A percentile compares a stretch with the other conserved stretches of the same genome.
Evolutionary conservation across 495 filamentous ascomycete species (phyloP).

Genomic region (Lasiosphaeris hirsuta): DNA sequence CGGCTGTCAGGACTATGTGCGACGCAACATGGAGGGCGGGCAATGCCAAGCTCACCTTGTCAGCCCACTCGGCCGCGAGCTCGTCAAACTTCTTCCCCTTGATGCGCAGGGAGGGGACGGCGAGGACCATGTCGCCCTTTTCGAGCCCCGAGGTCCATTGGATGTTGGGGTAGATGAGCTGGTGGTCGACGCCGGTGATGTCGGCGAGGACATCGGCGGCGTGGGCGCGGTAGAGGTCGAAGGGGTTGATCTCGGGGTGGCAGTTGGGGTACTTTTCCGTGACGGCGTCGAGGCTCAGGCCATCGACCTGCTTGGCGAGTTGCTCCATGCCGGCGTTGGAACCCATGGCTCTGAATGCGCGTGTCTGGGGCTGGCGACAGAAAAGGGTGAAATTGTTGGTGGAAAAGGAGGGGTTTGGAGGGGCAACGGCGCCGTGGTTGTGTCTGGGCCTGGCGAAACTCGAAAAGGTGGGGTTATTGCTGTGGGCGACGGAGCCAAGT

Average conservation of each 20-base stretch:
- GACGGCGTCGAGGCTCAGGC: slow-evolving; percentile 37
- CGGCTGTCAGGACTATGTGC: background rate
- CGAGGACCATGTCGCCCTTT: slow-evolving; percentile 82
- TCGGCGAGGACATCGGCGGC: slow-evolving; percentile 69
- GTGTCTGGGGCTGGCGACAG: slow-evolving; percentile 12
- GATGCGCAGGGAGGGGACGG: slow-evolving; percentile 74
- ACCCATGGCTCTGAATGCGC: slow-evolving; percentile 26
- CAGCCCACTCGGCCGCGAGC: slow-evolving; percentile 65
- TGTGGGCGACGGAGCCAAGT: background rate
- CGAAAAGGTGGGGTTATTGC: slow-evolving; percentile 12
- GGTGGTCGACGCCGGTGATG: slow-evolving; percentile 68
- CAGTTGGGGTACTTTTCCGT: slow-evolving; percentile 50
- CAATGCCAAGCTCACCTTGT: slow-evolving; percentile 47
- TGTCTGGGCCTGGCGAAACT: slow-evolving; percentile 5
- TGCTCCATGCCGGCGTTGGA: slow-evolving; percentile 29
- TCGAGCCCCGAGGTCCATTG: slow-evolving; percentile 81
- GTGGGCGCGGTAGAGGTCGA: slow-evolving; percentile 85
- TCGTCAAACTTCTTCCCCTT: slow-evolving; percentile 79
- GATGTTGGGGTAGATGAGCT: slow-evolving; percentile 73
- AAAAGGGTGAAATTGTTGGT: slow-evolving; percentile 3
- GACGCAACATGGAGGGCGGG: background rate
- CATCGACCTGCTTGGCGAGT: slow-evolving; percentile 37
- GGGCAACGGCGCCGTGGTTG: slow-evolving; percentile 17
- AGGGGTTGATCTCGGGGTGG: slow-evolving; percentile 71
- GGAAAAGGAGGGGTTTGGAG: background rate